Percentiles rank a stretch among this genome's conserved stretches.
Evolutionary conservation across 768 basidiomycete species (phyloP).

Genomic region (Lactarius psammicola): DNA sequence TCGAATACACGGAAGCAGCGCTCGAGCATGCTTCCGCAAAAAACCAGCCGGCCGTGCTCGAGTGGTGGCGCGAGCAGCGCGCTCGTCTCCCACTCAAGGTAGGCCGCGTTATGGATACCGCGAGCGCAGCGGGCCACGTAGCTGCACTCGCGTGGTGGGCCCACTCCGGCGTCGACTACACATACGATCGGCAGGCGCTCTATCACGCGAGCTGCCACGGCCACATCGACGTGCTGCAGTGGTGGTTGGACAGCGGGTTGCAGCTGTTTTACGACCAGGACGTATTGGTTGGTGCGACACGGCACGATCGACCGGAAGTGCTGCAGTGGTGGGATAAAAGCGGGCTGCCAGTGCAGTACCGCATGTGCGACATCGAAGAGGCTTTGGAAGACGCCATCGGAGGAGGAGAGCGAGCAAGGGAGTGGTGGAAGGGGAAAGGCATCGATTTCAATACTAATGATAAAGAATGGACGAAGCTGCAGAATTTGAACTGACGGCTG

Average conservation of each 20-base stretch:
- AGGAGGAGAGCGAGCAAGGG: constrained; percentile 69
- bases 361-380: constrained; percentile 91
- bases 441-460: constrained; percentile 82
- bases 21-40: constrained; percentile 78
- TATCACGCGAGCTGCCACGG: constrained; percentile 79
- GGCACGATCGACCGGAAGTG: constrained; percentile 77
- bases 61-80: constrained; percentile 75
- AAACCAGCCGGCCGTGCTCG: constrained; percentile 70
- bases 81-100: constrained; percentile 66
- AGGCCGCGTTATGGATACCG: constrained; percentile 83
- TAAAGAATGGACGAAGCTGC: constrained; percentile 86
- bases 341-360: constrained; percentile 76
- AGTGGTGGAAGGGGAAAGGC: constrained; percentile 81
- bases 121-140: constrained; percentile 74
- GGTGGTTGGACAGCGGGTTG: constrained; percentile 80
- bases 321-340: constrained; percentile 88
- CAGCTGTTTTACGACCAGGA: constrained; percentile 81
- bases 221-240: constrained; percentile 74
- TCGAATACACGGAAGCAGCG: constrained; percentile 78
- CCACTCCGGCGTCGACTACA: constrained; percentile 69
- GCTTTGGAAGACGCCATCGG: constrained; percentile 85
- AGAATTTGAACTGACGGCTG: constrained; percentile 57
- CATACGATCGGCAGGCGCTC: constrained; percentile 74
- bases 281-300: constrained; percentile 73
- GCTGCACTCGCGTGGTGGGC: constrained; percentile 85